Conservation (phyloP, 805 yeast species). For the Candida vaughaniae region DNA sequence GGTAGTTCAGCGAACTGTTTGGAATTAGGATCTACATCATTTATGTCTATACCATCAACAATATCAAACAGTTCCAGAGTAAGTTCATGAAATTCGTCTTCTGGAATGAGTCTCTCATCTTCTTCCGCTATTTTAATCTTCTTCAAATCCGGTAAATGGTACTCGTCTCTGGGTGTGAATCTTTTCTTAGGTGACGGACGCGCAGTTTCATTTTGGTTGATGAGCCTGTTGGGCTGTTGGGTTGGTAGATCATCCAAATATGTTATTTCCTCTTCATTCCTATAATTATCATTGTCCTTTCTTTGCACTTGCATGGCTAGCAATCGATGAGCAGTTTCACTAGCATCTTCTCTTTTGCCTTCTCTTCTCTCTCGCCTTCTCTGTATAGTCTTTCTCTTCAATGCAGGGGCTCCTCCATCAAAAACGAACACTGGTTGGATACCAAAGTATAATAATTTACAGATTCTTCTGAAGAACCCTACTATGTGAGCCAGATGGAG, state of each 20-base stretch:
- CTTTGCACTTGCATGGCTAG: conserved; percentile 77
- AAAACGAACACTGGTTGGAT: conserved; percentile 87
- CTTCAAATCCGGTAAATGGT: conserved; percentile 73
- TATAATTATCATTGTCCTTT: conserved; percentile 20
- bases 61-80: conserved; percentile 51
- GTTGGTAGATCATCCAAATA: conserved; percentile 18
- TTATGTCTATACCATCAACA: conserved; percentile 67
- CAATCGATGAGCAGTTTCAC: conserved; percentile 74
- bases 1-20: conserved; percentile 77
- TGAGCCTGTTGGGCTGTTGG: conserved; percentile 8
- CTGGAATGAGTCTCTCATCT: conserved; percentile 75
- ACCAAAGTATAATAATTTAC: conserved; percentile 85
- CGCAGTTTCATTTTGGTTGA: not conserved
- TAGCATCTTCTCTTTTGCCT: conserved; percentile 68
- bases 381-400: conserved; percentile 76
- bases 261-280: conserved; percentile 26
- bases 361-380: conserved; percentile 71
- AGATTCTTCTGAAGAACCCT: conserved; percentile 93
- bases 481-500: conserved; percentile 80
- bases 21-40: conserved; percentile 80
- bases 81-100: conserved; percentile 65
- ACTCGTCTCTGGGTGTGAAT: conserved; percentile 71
- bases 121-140: conserved; percentile 49
- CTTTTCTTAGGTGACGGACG: conserved; percentile 5
- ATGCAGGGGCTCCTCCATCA: conserved; percentile 90